Conservation (phyloP, 1,284 basidiomycete species). For the Tremellales sp. region DNA sequence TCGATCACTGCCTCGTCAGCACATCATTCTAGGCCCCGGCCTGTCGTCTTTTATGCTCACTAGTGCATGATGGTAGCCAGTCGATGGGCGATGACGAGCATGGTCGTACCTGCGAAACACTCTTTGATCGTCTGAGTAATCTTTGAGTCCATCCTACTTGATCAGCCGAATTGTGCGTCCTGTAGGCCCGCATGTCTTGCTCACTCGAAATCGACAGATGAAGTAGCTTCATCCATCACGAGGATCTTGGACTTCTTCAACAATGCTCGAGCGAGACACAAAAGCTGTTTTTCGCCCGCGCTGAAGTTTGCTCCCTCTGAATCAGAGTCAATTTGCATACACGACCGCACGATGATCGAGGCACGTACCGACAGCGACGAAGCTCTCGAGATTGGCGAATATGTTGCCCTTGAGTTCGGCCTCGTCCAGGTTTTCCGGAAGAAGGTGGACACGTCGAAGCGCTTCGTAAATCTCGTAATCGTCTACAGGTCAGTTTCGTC, state of each 20-base stretch:
- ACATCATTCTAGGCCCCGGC: no score
- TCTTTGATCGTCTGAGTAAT: conserved; percentile 68
- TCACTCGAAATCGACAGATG: conserved; percentile 71
- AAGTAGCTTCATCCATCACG: conserved; percentile 67
- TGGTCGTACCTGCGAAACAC: conserved; percentile 61
- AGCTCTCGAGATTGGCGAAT: conserved; percentile 55
- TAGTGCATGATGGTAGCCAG: conserved; percentile 54
- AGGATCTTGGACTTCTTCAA: conserved; percentile 67
- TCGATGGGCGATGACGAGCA: conserved; percentile 71
- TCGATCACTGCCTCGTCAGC: conserved; percentile 57
- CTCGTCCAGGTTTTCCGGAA: conserved; percentile 40
- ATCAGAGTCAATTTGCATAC: background rate
- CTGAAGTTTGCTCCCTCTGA: conserved; percentile 64
- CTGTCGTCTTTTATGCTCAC: conserved; percentile 16
- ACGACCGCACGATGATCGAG: background rate
- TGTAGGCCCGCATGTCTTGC: conserved; percentile 4
- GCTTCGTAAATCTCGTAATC: conserved; percentile 58
- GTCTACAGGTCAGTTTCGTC: conserved; percentile 30
- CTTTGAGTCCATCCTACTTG: conserved; percentile 61
- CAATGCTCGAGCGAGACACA: conserved; percentile 67
- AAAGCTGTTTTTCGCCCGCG: conserved; percentile 71
- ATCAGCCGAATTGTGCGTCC: background rate
- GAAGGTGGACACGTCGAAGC: conserved; percentile 56
- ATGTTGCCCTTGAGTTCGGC: conserved; percentile 51
- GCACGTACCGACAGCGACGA: conserved; percentile 35